Base-by-base conservation (phyloP, 148 eudicot genomes). In the Pouteria glomerata region DNA sequence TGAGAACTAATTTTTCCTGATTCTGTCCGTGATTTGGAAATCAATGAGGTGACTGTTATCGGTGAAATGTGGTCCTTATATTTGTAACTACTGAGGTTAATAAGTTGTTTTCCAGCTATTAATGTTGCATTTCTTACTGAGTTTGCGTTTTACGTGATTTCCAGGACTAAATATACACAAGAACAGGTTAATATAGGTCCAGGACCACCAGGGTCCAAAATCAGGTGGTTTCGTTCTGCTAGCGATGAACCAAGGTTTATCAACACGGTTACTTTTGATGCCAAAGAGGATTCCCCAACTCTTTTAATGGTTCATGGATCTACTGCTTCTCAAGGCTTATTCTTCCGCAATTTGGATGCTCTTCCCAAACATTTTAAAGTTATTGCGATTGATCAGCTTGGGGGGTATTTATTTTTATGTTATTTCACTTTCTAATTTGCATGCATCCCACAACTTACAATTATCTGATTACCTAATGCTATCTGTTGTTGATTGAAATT, bases 341-440 rank as follows among this genome's bases (percentile, higher is more conserved):
- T 95, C 88, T 95, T 88, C 64, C 88, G 99, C 30, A 95, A 95
- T 80, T 91, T 91, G 80, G 99, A 91, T 73, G 86, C 88, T 11
- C 88, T 95, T 80, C 87, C 97, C 26, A 81, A 74, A 12, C 85
- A 82, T 55, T 95, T 95, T 73, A 86, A 81, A 81, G 89, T 95
- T 68, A 89, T 95, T 76, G 99, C 97, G 37, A 85, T 95, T 39
- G 99, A 95, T 86, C 99, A 95, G 70, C 96, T 95, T 78, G 99
- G 97, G 96, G n/a, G n/a, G n/a, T n/a, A n/a, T n/a, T n/a, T n/a
- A n/a, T n/a, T n/a, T n/a, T n/a, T n/a, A n/a, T n/a, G n/a, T n/a
- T n/a, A n/a, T n/a, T n/a, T n/a, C n/a, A n/a, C n/a, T n/a, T n/a
- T n/a, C n/a, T n/a, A n/a, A n/a, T n/a, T n/a, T n/a, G n/a, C n/a